phyloP scores from a whole-genome alignment of 2,329 filamentous ascomycete species.

The Fusarium paranaense region DNA sequence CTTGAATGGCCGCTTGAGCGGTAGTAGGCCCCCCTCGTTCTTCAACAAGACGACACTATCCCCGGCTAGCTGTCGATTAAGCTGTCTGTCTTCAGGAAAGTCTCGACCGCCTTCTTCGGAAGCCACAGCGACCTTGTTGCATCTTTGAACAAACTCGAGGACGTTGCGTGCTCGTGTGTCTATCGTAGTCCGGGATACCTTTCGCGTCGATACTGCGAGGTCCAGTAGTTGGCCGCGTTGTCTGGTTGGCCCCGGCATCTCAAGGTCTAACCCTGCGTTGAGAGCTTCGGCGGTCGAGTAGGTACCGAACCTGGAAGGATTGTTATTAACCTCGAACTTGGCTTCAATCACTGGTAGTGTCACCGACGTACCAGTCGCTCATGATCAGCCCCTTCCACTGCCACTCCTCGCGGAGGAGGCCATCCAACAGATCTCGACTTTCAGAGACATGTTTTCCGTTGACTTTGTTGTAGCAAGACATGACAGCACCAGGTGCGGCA shows the following conservation, averaged over 20 bases:
- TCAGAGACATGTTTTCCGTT: slow-evolving; percentile 51
- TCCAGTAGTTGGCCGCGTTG: slow-evolving; percentile 6
- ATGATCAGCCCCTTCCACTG: slow-evolving; percentile 56
- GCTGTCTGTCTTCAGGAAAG: not conserved
- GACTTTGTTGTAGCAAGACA: slow-evolving; percentile 58
- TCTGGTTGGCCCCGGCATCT: slow-evolving; percentile 47
- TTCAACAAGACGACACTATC: slow-evolving; percentile 72
- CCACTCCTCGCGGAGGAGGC: slow-evolving; percentile 56
- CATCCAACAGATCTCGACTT: slow-evolving; percentile 38
- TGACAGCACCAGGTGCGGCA: slow-evolving; percentile 53
- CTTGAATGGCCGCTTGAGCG: slow-evolving; percentile 52
- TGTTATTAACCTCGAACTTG: not conserved
- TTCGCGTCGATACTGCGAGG: not conserved
- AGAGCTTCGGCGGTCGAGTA: slow-evolving; percentile 46
- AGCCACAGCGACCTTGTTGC: not conserved
- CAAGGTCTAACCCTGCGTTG: slow-evolving; percentile 41
- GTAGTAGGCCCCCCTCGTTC: slow-evolving; percentile 69
- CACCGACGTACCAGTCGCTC: slow-evolving; percentile 55
- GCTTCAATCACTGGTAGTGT: accelerated
- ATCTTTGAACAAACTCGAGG: slow-evolving; percentile 2
- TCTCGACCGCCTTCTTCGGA: not conserved
- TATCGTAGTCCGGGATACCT: not conserved
- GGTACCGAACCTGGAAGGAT: slow-evolving; percentile 23
- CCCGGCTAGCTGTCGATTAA: not conserved
- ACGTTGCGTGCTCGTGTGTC: slow-evolving; percentile 3